Conservation (phyloP, 257 asterid species). For the Oldenlandia corymbosa region DNA sequence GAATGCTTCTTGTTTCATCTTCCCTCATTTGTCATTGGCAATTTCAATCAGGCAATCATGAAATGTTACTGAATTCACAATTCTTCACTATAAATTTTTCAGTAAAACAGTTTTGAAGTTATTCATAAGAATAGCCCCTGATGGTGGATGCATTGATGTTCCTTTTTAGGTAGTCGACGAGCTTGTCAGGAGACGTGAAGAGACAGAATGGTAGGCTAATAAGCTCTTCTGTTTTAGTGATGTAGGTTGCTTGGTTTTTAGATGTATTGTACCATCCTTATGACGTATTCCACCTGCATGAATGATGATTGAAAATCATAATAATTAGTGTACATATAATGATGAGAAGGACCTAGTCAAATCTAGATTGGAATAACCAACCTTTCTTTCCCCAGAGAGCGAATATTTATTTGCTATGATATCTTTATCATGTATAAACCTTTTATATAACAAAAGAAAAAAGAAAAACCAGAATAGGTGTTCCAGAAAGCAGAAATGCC, state of each 20-base stretch:
- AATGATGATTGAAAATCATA: background rate
- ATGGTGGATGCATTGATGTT: conserved; percentile 19
- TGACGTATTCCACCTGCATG: background rate
- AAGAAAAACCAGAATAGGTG: background rate
- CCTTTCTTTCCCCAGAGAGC: background rate
- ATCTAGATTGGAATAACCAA: background rate
- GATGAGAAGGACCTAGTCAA: background rate
- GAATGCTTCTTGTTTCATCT: background rate
- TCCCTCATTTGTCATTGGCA: background rate
- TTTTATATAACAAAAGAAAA: background rate
- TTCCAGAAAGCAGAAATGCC: background rate
- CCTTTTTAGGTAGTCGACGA: conserved; percentile 89
- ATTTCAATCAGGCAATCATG: background rate
- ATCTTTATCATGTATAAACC: background rate
- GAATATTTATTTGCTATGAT: background rate
- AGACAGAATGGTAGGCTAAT: conserved; percentile 77
- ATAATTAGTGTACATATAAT: background rate
- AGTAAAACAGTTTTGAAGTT: background rate
- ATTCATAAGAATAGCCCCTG: conserved; percentile 11
- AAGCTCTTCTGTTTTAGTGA: background rate
- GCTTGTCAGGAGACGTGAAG: conserved; percentile 70
- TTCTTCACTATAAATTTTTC: background rate
- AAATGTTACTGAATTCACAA: background rate
- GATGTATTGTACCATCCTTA: background rate
- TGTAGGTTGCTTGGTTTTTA: background rate